phyloP scores from a whole-genome alignment of 768 basidiomycete genomes.

The Kwoniella bestiolae region DNA sequence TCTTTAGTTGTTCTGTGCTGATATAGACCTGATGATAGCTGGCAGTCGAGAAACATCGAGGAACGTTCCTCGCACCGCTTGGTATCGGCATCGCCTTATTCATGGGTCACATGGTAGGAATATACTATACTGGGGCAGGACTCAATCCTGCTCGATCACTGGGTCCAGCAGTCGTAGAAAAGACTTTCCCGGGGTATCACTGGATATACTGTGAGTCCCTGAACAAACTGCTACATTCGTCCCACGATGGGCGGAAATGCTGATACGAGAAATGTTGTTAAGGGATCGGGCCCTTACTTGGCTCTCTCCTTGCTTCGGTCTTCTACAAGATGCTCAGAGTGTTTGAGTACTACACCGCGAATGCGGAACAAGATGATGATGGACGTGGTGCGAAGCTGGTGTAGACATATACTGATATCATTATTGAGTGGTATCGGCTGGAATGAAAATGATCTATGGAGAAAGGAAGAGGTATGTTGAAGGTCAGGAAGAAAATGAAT shows the following conservation, averaged over 20 bases:
- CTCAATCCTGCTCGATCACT: conserved; percentile 8
- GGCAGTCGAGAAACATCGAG: conserved; percentile 4
- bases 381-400: neutral
- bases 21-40: neutral
- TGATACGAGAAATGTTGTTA: too few species aligned
- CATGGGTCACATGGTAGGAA: conserved; percentile 4
- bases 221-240: neutral
- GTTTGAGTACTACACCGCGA: conserved; percentile 1
- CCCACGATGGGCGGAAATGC: too few species aligned
- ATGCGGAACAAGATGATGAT: conserved; percentile 7
- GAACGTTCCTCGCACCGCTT: neutral
- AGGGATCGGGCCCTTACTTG: conserved; percentile 4
- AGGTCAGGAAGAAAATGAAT: too few species aligned
- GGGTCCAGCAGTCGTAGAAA: conserved; percentile 1
- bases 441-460: neutral
- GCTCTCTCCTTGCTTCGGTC: neutral
- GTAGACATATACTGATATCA: neutral
- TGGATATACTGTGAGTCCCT: conserved; percentile 3
- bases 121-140: conserved; percentile 4
- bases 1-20: too few species aligned
- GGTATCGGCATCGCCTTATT: neutral
- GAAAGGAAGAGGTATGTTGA: too few species aligned
- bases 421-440: neutral
- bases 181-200: conserved; percentile 1
- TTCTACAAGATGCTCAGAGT: conserved; percentile 4